phyloP scores from a whole-genome alignment of 106 monocot genomes.

The Posidonia australis region DNA sequence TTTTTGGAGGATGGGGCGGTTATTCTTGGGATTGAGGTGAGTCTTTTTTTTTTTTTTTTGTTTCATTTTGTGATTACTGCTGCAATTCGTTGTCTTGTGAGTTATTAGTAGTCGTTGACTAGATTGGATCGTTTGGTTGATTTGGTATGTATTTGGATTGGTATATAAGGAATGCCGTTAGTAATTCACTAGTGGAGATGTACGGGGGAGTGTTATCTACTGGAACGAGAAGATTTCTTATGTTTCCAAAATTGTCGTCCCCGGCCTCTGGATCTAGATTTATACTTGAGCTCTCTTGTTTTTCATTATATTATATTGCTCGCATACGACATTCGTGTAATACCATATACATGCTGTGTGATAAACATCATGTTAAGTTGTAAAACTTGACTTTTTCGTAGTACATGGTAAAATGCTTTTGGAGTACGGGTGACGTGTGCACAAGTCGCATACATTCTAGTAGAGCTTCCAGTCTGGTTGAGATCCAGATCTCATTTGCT shows the following conservation, averaged over 20 bases:
- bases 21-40: conserved; percentile 45
- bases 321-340: too few relatives aligned
- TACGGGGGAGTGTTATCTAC: not conserved
- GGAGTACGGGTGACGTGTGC: too few relatives aligned
- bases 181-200: not conserved
- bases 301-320: too few relatives aligned
- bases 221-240: not conserved
- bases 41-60: not conserved
- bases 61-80: too few relatives aligned
- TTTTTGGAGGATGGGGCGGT: conserved; percentile 47
- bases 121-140: not conserved
- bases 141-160: not conserved
- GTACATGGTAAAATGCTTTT: too few relatives aligned
- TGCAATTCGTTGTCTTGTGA: too few relatives aligned
- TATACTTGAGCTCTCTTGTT: not conserved
- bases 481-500: not conserved
- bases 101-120: too few relatives aligned
- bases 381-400: too few relatives aligned
- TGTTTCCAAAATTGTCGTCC: too few relatives aligned
- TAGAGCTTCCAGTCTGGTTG: not conserved
- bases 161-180: not conserved
- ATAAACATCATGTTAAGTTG: not conserved
- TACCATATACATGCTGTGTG: too few relatives aligned
- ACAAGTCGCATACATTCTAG: too few relatives aligned
- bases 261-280: not conserved